These are phyloP conservation scores for Gomphus bonarii DNA, from an alignment of 1,284 basidiomycete species.

Conservation along the genomic window DNA sequence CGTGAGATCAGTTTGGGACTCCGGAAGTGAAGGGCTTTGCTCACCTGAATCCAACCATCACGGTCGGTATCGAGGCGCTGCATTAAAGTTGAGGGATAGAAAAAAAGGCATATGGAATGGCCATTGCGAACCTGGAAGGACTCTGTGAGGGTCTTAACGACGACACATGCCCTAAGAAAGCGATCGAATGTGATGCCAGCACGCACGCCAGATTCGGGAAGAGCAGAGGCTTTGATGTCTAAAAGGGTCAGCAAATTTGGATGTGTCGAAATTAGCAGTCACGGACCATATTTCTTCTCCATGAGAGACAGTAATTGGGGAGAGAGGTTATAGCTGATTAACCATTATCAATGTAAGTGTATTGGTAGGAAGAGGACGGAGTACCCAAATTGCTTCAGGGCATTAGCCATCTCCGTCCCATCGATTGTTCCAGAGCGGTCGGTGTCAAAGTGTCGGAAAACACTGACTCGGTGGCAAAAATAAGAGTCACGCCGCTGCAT, in stretches of 20 bases:
- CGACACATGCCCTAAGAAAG: constrained; percentile 75
- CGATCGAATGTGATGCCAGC: constrained; percentile 71
- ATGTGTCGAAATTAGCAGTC: background rate
- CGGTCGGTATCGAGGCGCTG: constrained; percentile 48
- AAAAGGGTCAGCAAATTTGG: constrained; percentile 23
- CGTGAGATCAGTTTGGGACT: background rate
- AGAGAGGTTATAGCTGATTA: constrained; percentile 47
- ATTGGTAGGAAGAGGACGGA: background rate
- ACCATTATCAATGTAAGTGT: background rate
- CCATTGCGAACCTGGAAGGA: constrained; percentile 27
- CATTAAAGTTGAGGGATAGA: constrained; percentile 13
- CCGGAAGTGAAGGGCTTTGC: background rate
- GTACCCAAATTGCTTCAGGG: constrained; percentile 59
- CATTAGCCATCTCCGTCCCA: constrained; percentile 48
- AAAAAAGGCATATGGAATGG: background rate
- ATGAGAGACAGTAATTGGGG: constrained; percentile 54
- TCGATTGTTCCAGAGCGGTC: constrained; percentile 72
- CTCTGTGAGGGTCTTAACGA: constrained; percentile 67
- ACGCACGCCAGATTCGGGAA: constrained; percentile 18
- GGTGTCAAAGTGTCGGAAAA: constrained; percentile 69
- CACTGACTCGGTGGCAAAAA: constrained; percentile 24
- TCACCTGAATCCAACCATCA: constrained; percentile 57
- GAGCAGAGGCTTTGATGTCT: constrained; percentile 44
- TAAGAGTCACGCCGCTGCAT: background rate
- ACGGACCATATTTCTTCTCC: constrained; percentile 54